phyloP scores from a whole-genome alignment of 208 protist genomes.

The Trichomonas gallinae region DNA sequence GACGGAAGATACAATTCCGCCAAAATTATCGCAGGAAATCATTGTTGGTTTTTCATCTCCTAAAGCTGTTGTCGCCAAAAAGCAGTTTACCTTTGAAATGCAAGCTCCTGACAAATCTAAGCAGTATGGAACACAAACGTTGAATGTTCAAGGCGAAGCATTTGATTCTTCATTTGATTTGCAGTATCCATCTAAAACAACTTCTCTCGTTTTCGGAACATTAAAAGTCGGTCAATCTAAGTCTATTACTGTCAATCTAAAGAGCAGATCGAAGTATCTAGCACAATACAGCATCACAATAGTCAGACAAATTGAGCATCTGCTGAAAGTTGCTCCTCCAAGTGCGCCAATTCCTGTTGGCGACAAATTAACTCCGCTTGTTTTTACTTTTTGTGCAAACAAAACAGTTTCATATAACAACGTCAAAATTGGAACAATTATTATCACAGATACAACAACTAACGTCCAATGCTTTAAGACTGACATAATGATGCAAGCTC shows the following conservation, averaged over 20 bases:
- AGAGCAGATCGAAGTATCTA: background rate
- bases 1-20: background rate
- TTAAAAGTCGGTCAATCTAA: background rate
- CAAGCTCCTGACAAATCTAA: background rate
- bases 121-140: background rate
- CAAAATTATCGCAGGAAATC: background rate
- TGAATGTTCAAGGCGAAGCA: background rate
- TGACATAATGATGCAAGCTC: background rate
- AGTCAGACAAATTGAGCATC: background rate
- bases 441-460: background rate
- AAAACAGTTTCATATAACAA: background rate
- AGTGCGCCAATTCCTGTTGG: background rate
- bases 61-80: background rate
- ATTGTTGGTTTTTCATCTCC: background rate
- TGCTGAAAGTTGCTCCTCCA: background rate
- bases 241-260: background rate
- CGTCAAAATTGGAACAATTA: background rate
- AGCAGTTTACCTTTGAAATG: background rate
- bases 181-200: background rate
- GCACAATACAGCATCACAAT: background rate
- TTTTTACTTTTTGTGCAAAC: background rate
- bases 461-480: background rate
- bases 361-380: background rate
- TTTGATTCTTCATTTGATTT: background rate
- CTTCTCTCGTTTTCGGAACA: background rate